Percentiles rank a stretch among this genome's conserved stretches.
Evolutionary conservation across 2,329 filamentous ascomycete species (phyloP).

Genomic region (Chalara sp.): DNA sequence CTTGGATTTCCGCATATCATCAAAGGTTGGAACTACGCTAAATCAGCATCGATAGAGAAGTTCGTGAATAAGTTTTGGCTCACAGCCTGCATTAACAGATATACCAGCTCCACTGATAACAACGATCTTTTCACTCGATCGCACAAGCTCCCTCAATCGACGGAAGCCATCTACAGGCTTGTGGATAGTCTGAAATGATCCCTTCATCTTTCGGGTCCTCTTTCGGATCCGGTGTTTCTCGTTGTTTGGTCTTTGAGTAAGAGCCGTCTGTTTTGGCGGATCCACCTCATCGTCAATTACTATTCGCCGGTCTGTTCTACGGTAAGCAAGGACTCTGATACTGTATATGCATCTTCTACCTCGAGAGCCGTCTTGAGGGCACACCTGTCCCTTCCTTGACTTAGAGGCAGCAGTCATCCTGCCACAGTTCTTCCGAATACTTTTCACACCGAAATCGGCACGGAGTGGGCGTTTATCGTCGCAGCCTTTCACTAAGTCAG

Average conservation of each 20-base stretch:
- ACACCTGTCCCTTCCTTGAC: constrained; percentile 6
- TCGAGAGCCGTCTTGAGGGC: constrained; percentile 5
- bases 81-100: constrained; percentile 13
- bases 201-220: constrained; percentile 7
- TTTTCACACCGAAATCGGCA: constrained; percentile 12
- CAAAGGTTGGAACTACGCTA: constrained; percentile 14
- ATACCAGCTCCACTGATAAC: constrained; percentile 15
- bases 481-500: constrained; percentile 12
- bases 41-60: constrained; percentile 10
- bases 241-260: constrained; percentile 8
- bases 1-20: constrained; percentile 16
- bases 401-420: constrained; percentile 5
- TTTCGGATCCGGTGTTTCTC: constrained; percentile 7
- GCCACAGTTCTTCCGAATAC: constrained; percentile 9
- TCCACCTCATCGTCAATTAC: constrained; percentile 9
- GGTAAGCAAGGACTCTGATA: constrained; percentile 9
- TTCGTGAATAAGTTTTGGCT: constrained; percentile 23
- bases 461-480: constrained; percentile 10
- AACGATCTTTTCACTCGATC: constrained; percentile 17
- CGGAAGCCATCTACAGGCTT: constrained; percentile 7
- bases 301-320: constrained; percentile 9
- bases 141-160: constrained; percentile 10
- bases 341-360: constrained; percentile 8
- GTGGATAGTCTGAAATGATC: constrained; percentile 6
- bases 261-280: constrained; percentile 8